Percentiles rank a stretch among this genome's conserved stretches.
phyloP scores from a whole-genome alignment of 2,329 filamentous ascomycete species.

The Chalaropsis ovoidea region DNA sequence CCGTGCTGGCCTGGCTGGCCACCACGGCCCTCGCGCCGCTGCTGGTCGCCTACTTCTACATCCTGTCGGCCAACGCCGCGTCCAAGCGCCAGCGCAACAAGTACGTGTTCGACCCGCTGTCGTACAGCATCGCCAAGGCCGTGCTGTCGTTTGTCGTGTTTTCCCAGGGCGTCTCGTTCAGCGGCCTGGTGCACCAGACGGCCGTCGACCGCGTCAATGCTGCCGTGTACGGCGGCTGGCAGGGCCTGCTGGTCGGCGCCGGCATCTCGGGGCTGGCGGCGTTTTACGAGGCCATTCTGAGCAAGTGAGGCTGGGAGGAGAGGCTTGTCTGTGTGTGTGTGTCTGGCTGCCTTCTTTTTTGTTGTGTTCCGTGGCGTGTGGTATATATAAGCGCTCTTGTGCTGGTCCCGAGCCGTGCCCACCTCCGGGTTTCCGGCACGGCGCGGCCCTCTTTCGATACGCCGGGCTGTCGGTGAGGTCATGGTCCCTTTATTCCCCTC shows the following conservation, averaged over 20 bases:
- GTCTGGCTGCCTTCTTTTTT: neutral
- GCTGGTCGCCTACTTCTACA: conserved; percentile 77
- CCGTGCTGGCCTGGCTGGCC: conserved; percentile 63
- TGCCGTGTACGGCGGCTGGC: conserved; percentile 61
- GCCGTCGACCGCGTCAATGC: conserved; percentile 54
- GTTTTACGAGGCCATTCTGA: conserved; percentile 68
- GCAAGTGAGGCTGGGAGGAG: too few relatives aligned
- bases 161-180: conserved; percentile 52
- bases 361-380: neutral
- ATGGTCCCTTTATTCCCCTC: neutral
- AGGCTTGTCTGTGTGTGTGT: too few relatives aligned
- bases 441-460: too few relatives aligned
- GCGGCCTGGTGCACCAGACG: conserved; percentile 49
- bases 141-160: conserved; percentile 74
- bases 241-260: conserved; percentile 57
- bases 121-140: conserved; percentile 82
- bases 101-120: conserved; percentile 69
- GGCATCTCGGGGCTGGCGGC: conserved; percentile 58
- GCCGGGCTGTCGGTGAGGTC: neutral
- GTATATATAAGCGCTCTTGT: neutral
- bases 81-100: conserved; percentile 37
- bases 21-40: conserved; percentile 63
- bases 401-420: neutral
- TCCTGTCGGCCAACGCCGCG: conserved; percentile 49
- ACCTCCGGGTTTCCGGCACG: too few relatives aligned